A percentile compares a stretch with the other conserved stretches of the same genome.
Conservation (phyloP, 495 filamentous ascomycete genomes). For the Cenococcum geophilum region DNA sequence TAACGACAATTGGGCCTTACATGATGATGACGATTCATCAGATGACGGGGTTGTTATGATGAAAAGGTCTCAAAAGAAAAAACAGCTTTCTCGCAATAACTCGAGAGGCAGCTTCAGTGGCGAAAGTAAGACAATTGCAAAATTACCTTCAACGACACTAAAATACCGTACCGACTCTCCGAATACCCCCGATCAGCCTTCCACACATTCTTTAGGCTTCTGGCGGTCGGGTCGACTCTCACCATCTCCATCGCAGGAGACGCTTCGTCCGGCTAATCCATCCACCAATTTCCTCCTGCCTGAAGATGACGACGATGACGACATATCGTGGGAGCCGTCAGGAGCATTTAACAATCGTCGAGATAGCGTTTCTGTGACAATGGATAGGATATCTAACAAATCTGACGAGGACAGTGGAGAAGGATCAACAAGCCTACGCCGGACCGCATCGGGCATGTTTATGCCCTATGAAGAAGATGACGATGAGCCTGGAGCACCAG, state of each 20-base stretch:
- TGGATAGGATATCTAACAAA: not conserved
- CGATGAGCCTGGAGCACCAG: constrained; percentile 50
- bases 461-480: constrained; percentile 76
- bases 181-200: constrained; percentile 48
- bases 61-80: constrained; percentile 47
- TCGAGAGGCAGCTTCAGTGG: constrained; percentile 48
- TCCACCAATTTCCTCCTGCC: constrained; percentile 62
- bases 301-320: constrained; percentile 55
- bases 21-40: constrained; percentile 57
- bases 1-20: constrained; percentile 36
- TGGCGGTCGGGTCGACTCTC: constrained; percentile 44
- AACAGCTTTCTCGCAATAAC: constrained; percentile 40
- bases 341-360: constrained; percentile 29
- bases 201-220: constrained; percentile 29
- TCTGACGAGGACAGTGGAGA: not conserved
- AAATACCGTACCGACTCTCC: constrained; percentile 83
- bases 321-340: constrained; percentile 49
- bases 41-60: constrained; percentile 87
- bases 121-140: constrained; percentile 89
- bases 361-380: not conserved
- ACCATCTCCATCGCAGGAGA: constrained; percentile 72
- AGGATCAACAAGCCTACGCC: constrained; percentile 46
- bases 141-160: constrained; percentile 83
- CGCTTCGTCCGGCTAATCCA: constrained; percentile 61
- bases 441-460: constrained; percentile 77